Evolutionary conservation across 1,284 basidiomycete genomes (phyloP), one percentile per base, ranked within the genome.

Genomic region (Pholiota adiposa): DNA sequence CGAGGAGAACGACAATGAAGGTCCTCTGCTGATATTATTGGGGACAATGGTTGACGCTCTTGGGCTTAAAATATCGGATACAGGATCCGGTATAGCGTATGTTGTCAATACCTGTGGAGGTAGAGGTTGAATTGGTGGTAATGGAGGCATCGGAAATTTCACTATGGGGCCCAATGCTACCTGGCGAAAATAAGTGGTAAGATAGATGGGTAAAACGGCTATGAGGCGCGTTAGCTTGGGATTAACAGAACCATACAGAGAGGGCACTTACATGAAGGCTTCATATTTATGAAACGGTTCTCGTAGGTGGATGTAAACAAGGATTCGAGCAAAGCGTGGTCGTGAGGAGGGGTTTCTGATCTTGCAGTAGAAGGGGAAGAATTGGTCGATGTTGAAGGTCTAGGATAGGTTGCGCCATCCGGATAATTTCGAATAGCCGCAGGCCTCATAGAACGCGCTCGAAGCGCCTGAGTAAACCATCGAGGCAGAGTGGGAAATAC

Each of bases 151-250:
- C 40, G 83, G 83, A 64, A 89, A 87, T 60, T 81, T 80, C 38
- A 89, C 72, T 34, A 84, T 77, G 36, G 89, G 89, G 9, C 86
- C 84, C 46, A 83, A 73, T 5, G 79, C 77, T 19, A 89, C 86
- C 62, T 86, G 86, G 52, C 85, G 78, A 70, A 92, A 92, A 67
- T 87, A 86, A 16, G 87, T 84, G 6, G 86, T 86, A 67, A 92
- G 87, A 70, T 90, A 86, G 49, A 80, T 84, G 3, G 89, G 88
- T 49, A 92, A 73, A 51, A 89, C 76, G 59, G 88, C 90, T 88
- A 63, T 14, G 48, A 50, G 25, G 49, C 14, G n/a, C 40, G 41
- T 44, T 56, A 44, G 29, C 14, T 49, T n/a, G n/a, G n/a, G n/a
- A n/a, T n/a, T 61, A 29, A 64, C 46, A 19, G 16, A 27, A 36